Conservation (phyloP, 352 stramenopile species). For the Phytophthora foliorum region DNA sequence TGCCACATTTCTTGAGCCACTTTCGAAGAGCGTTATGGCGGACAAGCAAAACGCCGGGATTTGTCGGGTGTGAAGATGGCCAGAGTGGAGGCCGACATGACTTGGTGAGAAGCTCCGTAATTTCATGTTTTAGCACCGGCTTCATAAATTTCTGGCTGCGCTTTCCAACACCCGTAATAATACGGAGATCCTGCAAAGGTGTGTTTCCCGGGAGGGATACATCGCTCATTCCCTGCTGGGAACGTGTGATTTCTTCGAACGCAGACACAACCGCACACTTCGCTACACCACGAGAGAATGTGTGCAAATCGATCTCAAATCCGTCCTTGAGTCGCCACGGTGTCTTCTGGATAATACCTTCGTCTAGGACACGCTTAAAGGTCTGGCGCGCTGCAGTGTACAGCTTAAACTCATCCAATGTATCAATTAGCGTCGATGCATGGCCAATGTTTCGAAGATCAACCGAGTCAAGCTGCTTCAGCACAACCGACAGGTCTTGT, state of each 20-base stretch:
- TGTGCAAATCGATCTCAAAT: conserved; percentile 80
- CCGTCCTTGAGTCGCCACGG: conserved; percentile 64
- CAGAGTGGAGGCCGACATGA: conserved; percentile 61
- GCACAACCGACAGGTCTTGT: conserved; percentile 55
- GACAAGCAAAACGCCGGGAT: conserved; percentile 67
- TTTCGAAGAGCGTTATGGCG: conserved; percentile 58
- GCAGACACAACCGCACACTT: conserved; percentile 79
- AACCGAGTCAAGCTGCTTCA: conserved; percentile 53
- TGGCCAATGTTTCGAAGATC: conserved; percentile 57
- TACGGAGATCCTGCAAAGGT: conserved; percentile 59
- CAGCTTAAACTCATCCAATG: conserved; percentile 59
- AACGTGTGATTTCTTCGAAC: conserved; percentile 55
- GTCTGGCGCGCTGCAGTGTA: conserved; percentile 54
- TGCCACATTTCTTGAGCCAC: conserved; percentile 62
- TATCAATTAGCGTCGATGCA: conserved; percentile 67
- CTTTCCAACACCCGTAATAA: conserved; percentile 79
- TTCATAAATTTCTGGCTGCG: conserved; percentile 71
- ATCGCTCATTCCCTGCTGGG: conserved; percentile 40
- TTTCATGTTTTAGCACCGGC: conserved; percentile 63
- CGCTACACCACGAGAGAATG: conserved; percentile 67
- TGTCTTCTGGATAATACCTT: conserved; percentile 51
- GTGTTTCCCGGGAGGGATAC: conserved; percentile 31
- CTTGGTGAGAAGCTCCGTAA: conserved; percentile 61
- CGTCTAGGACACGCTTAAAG: conserved; percentile 63
- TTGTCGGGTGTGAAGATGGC: conserved; percentile 61